phyloP scores from a whole-genome alignment of 148 eudicot genomes.

The Rhododendron griersonianum region DNA sequence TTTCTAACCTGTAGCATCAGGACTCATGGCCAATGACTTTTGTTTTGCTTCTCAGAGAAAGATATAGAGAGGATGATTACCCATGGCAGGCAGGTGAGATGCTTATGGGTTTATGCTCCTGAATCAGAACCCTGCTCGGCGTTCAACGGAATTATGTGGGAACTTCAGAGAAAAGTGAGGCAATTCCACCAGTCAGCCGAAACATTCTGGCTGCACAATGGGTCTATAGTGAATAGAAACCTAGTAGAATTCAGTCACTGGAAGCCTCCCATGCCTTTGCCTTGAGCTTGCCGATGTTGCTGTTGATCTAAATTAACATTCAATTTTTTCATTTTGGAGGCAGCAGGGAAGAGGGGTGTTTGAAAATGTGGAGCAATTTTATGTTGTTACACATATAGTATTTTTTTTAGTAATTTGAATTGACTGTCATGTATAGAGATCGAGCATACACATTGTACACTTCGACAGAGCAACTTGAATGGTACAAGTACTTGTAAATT shows the following conservation, averaged over 20 bases:
- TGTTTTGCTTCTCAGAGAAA: slow-evolving; percentile 45
- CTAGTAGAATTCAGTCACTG: slow-evolving; percentile 65
- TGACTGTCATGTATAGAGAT: neutral
- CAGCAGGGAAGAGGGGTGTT: neutral
- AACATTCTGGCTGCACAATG: slow-evolving; percentile 93
- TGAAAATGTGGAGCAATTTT: neutral
- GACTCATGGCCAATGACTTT: slow-evolving; percentile 3
- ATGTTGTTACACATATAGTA: neutral
- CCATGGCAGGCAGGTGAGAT: slow-evolving; percentile 62
- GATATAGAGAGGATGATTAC: slow-evolving; percentile 77
- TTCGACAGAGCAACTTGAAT: neutral
- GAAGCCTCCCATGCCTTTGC: slow-evolving; percentile 87
- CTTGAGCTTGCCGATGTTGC: slow-evolving; percentile 26
- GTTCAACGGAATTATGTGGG: slow-evolving; percentile 75
- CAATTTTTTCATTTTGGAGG: neutral
- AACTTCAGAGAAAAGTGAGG: slow-evolving; percentile 81
- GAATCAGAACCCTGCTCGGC: slow-evolving; percentile 85
- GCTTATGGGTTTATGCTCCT: slow-evolving; percentile 75
- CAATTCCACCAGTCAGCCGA: slow-evolving; percentile 84
- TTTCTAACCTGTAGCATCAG: neutral
- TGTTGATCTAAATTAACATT: neutral
- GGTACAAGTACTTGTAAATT: neutral
- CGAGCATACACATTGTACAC: neutral
- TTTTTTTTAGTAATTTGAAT: neutral
- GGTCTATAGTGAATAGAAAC: slow-evolving; percentile 63